Base-by-base conservation (phyloP, 2,329 filamentous ascomycete species). In the Fusarium ramigenum region DNA sequence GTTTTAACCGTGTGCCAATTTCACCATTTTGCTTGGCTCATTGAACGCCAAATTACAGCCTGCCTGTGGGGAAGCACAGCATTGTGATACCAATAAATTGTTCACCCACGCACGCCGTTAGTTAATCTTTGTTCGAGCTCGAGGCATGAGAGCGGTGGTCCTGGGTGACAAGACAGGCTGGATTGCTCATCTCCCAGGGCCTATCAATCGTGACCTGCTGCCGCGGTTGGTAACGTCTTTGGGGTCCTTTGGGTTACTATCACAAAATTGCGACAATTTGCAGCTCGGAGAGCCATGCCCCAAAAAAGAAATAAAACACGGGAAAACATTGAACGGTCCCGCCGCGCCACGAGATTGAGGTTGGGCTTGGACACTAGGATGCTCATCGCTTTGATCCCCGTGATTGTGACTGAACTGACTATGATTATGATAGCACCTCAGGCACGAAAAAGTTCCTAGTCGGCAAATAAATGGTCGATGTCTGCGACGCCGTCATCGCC, bases 231-330 rank as follows among this genome's bases (percentile, higher is more conserved):
- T 39, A 61, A 44, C 44, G 53, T 63, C 47, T 40, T 54, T 37
- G 18, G 49, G 49, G 32, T 7, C 32, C 28, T 50, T 34, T 34
- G 30, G 49, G 49, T 37, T 53, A 28, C 34, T 28, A 11, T 54
- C 50, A 54, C 60, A 74, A 72, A 72, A 74, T 74, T 74, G 42
- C 66, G 57, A 72, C 64, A 74, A 74, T 72, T 74, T 74, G 40
- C 46, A 64, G 37, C 34, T 44, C 58, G 59, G 66, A 70, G 61
- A 68, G 49, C 58, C 60, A 72, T 61, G 54, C 67, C 67, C 58
- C 43, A 74, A 74, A 68, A 69, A 61, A 43, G 42, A 46, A 49
- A 57, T 47, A 58, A 62, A 74, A 71, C 70, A 62, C 44, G 32
- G 63, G 50, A 64, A 69, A 64, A 71, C 53, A 53, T 56, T 54